phyloP scores from a whole-genome alignment of 2,329 filamentous ascomycete species.

The Pseudogymnoascus destructans region DNA sequence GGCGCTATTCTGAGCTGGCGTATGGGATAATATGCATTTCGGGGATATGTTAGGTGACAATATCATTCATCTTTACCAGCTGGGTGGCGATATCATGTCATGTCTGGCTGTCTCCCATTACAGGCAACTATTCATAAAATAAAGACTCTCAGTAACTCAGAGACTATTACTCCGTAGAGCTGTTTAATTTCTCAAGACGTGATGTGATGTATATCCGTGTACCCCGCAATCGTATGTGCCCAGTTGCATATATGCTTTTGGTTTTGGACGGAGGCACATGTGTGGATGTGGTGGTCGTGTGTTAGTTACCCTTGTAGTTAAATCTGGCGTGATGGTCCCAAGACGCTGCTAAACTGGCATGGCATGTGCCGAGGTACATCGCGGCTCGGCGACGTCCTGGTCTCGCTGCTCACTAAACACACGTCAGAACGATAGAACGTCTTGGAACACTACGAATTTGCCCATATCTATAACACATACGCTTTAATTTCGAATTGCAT shows the following conservation, averaged over 20 bases:
- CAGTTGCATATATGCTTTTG: neutral
- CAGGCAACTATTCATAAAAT: too few species aligned
- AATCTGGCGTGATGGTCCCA: neutral
- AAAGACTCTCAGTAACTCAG: too few species aligned
- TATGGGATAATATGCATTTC: neutral
- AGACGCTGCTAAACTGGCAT: neutral
- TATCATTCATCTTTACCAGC: neutral
- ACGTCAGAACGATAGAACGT: neutral
- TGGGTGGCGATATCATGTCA: neutral
- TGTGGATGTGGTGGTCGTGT: conserved; percentile 3
- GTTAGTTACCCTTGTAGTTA: conserved; percentile 4
- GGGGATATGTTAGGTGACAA: neutral
- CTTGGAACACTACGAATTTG: neutral
- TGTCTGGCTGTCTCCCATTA: neutral
- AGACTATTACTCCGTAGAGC: too few species aligned
- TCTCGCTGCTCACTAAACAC: conserved; percentile 5
- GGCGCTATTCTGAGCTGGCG: neutral
- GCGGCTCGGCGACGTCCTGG: conserved; percentile 3
- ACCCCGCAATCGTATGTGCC: neutral
- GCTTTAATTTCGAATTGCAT: neutral
- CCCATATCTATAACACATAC: conserved; percentile 4
- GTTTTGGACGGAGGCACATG: neutral
- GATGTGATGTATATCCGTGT: neutral
- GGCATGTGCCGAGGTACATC: conserved; percentile 6
- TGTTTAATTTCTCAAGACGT: too few species aligned